Evolutionary conservation across 2,329 filamentous ascomycete genomes (phyloP), one percentile per base, ranked within the genome.

Genomic region (Colletotrichum sp.): DNA sequence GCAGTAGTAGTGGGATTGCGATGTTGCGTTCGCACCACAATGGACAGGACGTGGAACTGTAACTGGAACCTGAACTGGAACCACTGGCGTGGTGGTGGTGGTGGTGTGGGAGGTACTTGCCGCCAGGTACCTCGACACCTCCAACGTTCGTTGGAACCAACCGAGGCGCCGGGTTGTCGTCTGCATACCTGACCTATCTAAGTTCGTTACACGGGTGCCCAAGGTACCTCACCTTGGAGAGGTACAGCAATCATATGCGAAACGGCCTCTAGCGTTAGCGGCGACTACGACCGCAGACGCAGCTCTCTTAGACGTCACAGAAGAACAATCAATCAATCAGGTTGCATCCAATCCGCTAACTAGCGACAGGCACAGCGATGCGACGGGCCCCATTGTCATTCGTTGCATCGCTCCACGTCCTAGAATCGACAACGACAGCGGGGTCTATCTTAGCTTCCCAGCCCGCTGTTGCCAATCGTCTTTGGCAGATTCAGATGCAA

Each of bases 51-150:
- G 64, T 55, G 73, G 72, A 76, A 72, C 64, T 73, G 70, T 73
- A 74, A 74, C 74, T 76, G 49, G 70, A 72, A 73, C 73, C 64
- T 30, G 59, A 68, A 49, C 73, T 64, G 66, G 73, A 75, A 64
- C 73, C 63, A 32, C 63, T 64, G 63, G 63, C 39, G 73, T 63
- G 36, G 70, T 55, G 68, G 64, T 55, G 68, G 64, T 55, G 68
- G 73, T 75, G 69, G 62, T 44, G 72, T 65, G 71, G 64, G 26
- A 73, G 55, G 21, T 73, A 73, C 71, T 21, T 67, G 49, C 15
- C 24, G 36, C 28, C 5, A 68, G 36, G 64, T 72, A 68, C 55
- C 21, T 52, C 44, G 44, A 52, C 44, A 52, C 44, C 44, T 52
- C 28, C 59, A 63, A 32, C 28, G 28, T 32, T 21, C 18, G 30